Conservation (phyloP, 2,329 filamentous ascomycete species). For the Sporothrix schenckii region DNA sequence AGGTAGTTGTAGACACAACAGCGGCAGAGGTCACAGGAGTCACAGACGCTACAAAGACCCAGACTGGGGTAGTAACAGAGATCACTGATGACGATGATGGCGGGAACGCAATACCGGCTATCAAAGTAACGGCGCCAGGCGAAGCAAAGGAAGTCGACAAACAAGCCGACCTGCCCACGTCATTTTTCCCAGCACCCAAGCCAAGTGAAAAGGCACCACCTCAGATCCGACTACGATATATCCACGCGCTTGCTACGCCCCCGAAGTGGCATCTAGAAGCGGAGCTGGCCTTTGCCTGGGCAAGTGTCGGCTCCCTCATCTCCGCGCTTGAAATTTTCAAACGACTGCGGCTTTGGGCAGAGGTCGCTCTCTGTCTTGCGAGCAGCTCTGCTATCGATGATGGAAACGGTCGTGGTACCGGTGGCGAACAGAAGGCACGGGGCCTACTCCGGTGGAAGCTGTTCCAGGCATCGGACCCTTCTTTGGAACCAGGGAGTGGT, state of each 20-base stretch:
- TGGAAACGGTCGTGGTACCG: conserved; percentile 55
- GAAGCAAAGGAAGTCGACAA: conserved; percentile 44
- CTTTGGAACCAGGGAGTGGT: conserved; percentile 42
- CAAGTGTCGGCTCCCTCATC: conserved; percentile 79
- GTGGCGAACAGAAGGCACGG: conserved; percentile 77
- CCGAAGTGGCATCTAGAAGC: conserved; percentile 93
- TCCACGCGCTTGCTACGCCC: conserved; percentile 81
- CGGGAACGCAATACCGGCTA: conserved; percentile 47
- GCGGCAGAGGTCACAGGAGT: conserved; percentile 38
- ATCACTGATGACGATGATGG: conserved; percentile 36
- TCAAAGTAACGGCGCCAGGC: conserved; percentile 50
- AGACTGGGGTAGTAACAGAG: not conserved
- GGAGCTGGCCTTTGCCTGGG: conserved; percentile 92
- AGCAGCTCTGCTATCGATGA: conserved; percentile 61
- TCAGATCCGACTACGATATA: conserved; percentile 75
- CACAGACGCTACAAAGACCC: conserved; percentile 37
- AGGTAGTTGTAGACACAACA: conserved; percentile 83
- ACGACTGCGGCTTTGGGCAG: conserved; percentile 88
- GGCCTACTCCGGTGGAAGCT: conserved; percentile 76
- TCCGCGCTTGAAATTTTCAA: conserved; percentile 97
- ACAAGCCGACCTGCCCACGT: conserved; percentile 62
- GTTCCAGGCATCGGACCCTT: conserved; percentile 63
- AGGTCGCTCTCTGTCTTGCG: conserved; percentile 88
- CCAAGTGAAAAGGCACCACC: conserved; percentile 76
- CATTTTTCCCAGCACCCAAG: conserved; percentile 79